Evolutionary conservation across 2,329 filamentous ascomycete genomes (phyloP).

Genomic region (Ophioceras dolichostomum): DNA sequence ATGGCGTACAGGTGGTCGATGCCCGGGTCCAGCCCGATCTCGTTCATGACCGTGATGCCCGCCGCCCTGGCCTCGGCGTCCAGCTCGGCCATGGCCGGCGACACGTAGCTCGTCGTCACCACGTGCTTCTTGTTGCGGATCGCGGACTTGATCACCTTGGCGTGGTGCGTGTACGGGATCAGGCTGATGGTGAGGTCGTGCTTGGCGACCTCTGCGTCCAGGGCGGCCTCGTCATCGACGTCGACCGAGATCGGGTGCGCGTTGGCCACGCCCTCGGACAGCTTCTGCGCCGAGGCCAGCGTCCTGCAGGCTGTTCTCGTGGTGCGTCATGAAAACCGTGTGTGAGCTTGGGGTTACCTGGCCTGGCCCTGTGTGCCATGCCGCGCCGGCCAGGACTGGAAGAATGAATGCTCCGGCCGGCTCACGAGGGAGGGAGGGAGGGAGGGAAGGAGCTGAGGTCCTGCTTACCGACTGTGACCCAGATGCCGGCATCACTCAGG

Average conservation of each 20-base stretch:
- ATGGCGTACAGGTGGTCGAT: slow-evolving; percentile 71
- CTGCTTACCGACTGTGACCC: slow-evolving; percentile 50
- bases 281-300: slow-evolving; percentile 61
- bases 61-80: slow-evolving; percentile 74
- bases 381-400: too few species aligned
- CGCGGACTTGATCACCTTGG: slow-evolving; percentile 80
- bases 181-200: slow-evolving; percentile 68
- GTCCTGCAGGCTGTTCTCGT: slow-evolving; percentile 60
- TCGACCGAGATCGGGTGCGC: slow-evolving; percentile 72
- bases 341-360: neutral
- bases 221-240: slow-evolving; percentile 61
- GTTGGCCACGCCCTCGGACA: slow-evolving; percentile 60
- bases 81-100: slow-evolving; percentile 82
- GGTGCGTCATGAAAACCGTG: neutral
- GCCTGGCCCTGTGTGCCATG: neutral
- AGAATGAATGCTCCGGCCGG: too few species aligned
- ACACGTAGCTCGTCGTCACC: slow-evolving; percentile 90
- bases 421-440: too few species aligned
- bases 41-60: slow-evolving; percentile 95
- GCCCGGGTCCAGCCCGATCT: slow-evolving; percentile 69
- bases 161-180: slow-evolving; percentile 89
- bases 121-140: slow-evolving; percentile 93
- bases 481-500: slow-evolving; percentile 44
- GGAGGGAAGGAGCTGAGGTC: too few species aligned
- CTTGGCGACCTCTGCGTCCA: slow-evolving; percentile 72